A percentile compares a stretch with the other conserved stretches of the same genome.
These are phyloP conservation scores for Brassica carinata DNA, from an alignment of 345 rosid genomes.

Conservation along the genomic window DNA sequence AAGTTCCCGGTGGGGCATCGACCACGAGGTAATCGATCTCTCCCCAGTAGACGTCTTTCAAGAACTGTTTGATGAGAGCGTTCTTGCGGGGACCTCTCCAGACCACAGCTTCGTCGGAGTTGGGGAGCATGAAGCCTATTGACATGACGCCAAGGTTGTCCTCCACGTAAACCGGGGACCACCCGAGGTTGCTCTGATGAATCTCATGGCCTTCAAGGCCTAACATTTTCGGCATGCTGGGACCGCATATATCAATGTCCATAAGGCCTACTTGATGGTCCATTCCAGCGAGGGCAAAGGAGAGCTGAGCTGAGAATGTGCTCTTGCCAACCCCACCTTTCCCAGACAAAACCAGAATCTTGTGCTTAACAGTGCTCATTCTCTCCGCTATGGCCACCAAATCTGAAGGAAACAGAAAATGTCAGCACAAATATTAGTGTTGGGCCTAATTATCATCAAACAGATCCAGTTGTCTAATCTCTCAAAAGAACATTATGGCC, in stretches of 20 bases:
- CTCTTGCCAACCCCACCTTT: conserved; percentile 99
- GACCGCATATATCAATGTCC: conserved; percentile 92
- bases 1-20: conserved; percentile 97
- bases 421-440: neutral
- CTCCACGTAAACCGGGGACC: conserved; percentile 98
- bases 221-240: conserved; percentile 97
- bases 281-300: conserved; percentile 82
- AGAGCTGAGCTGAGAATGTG: conserved; percentile 89
- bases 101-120: conserved; percentile 92
- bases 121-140: conserved; percentile 92
- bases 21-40: conserved; percentile 89
- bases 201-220: conserved; percentile 93
- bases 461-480: neutral
- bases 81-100: conserved; percentile 98
- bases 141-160: conserved; percentile 98
- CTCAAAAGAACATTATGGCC: neutral
- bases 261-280: conserved; percentile 89
- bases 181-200: conserved; percentile 95
- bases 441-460: neutral
- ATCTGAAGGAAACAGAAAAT: conserved; percentile 48
- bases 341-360: conserved; percentile 84
- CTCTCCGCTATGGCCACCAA: conserved; percentile 89
- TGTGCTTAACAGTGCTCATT: conserved; percentile 94
- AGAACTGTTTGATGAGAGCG: conserved; percentile 86
- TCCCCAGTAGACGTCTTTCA: conserved; percentile 93